phyloP scores from a whole-genome alignment of 116 monocot species.

The Thalassia testudinum region DNA sequence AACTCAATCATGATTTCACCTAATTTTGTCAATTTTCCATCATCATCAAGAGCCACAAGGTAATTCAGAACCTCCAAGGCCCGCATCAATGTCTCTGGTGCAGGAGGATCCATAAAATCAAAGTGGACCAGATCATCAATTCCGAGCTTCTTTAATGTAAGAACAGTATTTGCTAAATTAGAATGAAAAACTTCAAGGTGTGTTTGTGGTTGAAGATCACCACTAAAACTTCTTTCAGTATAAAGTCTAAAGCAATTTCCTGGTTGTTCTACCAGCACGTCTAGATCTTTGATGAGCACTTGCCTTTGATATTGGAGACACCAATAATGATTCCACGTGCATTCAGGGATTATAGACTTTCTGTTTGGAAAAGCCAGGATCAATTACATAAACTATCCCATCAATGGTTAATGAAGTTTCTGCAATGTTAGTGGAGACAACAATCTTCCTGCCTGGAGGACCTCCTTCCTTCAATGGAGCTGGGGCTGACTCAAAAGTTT shows the following conservation, averaged over 20 bases:
- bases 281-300: constrained; percentile 48
- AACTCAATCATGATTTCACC: constrained; percentile 90
- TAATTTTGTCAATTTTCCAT: too few relatives aligned
- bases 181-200: constrained; percentile 85
- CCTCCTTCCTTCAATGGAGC: too few relatives aligned
- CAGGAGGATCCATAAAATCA: constrained; percentile 95
- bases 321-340: constrained; percentile 29
- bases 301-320: too few relatives aligned
- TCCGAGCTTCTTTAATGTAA: constrained; percentile 79
- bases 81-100: constrained; percentile 75
- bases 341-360: too few relatives aligned
- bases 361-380: too few relatives aligned
- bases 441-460: too few relatives aligned
- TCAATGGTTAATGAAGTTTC: too few relatives aligned
- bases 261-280: constrained; percentile 38
- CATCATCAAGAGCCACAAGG: constrained; percentile 72
- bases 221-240: constrained; percentile 64
- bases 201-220: constrained; percentile 78
- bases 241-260: constrained; percentile 70
- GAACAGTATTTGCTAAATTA: constrained; percentile 70
- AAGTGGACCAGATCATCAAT: constrained; percentile 90
- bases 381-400: too few relatives aligned
- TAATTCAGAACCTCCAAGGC: constrained; percentile 81
- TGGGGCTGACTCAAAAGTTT: too few relatives aligned
- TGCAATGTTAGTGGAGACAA: too few relatives aligned